Evolutionary conservation across 2,329 filamentous ascomycete genomes (phyloP).

Genomic region (Aureobasidium leucospermi): DNA sequence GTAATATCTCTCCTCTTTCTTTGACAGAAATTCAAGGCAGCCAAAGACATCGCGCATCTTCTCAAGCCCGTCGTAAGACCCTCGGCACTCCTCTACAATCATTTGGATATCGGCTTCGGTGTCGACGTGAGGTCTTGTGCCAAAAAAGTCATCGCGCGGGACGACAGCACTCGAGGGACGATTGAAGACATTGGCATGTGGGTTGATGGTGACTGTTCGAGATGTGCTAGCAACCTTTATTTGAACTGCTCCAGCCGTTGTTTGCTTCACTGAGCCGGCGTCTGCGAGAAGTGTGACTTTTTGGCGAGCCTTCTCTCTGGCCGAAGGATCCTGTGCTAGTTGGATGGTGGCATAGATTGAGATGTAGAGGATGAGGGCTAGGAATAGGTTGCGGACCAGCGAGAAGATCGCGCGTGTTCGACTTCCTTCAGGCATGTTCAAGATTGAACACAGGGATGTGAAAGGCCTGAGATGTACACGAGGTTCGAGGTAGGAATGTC

Average conservation of each 20-base stretch:
- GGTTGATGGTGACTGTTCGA: conserved; percentile 41
- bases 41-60: conserved; percentile 49
- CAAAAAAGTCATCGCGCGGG: conserved; percentile 46
- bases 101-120: conserved; percentile 46
- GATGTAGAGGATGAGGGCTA: conserved; percentile 36
- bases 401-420: conserved; percentile 13
- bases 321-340: conserved; percentile 34
- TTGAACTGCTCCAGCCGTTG: conserved; percentile 30
- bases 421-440: neutral
- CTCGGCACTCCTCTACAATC: conserved; percentile 47
- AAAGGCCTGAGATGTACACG: too few relatives aligned
- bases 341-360: conserved; percentile 35
- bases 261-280: conserved; percentile 34
- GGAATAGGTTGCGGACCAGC: conserved; percentile 34
- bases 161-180: conserved; percentile 44
- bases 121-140: conserved; percentile 44
- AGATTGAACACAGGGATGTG: neutral
- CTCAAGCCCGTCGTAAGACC: conserved; percentile 45
- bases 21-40: conserved; percentile 45
- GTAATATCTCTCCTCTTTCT: conserved; percentile 44
- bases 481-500: neutral
- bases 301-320: conserved; percentile 33
- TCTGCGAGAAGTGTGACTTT: conserved; percentile 34
- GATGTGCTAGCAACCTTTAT: conserved; percentile 37
- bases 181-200: conserved; percentile 48